Percentiles rank a stretch among this genome's conserved stretches.
phyloP scores from a whole-genome alignment of 345 rosid species.

The Euphorbia lathyris region DNA sequence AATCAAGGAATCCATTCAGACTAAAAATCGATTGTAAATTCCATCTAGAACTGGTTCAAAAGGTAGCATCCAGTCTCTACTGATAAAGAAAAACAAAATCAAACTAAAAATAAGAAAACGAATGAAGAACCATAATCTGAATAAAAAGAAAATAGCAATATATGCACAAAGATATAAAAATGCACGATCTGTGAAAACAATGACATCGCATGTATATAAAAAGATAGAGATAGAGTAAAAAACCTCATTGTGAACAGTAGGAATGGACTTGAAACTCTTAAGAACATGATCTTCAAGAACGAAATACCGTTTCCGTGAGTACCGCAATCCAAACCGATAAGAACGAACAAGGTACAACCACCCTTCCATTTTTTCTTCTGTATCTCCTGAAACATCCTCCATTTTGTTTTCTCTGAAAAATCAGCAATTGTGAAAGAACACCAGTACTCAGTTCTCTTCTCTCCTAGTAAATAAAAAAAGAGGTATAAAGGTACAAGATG shows the following conservation, averaged over 20 bases:
- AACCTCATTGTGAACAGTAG: slow-evolving; percentile 59
- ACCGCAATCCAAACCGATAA: slow-evolving; percentile 77
- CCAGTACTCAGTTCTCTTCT: slow-evolving; percentile 7
- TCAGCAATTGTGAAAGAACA: background rate
- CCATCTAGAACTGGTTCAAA: too few relatives aligned
- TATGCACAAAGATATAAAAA: background rate
- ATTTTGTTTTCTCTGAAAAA: slow-evolving; percentile 18
- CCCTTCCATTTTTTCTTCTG: slow-evolving; percentile 65
- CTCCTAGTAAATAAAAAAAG: too few relatives aligned
- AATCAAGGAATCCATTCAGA: background rate
- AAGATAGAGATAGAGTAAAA: background rate
- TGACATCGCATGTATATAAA: background rate
- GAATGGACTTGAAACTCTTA: slow-evolving; percentile 64
- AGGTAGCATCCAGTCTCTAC: background rate
- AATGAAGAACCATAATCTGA: background rate
- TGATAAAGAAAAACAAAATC: background rate
- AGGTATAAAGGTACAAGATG: background rate
- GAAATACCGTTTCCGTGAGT: slow-evolving; percentile 80
- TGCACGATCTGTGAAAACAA: background rate
- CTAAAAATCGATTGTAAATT: too few relatives aligned
- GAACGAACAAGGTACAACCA: slow-evolving; percentile 79
- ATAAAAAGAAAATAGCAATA: background rate
- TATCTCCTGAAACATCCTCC: slow-evolving; percentile 32
- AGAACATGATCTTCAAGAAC: slow-evolving; percentile 65
- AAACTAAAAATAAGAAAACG: background rate